Conservation (phyloP, 2,329 filamentous ascomycete genomes). For the Fusarium buxicola region DNA sequence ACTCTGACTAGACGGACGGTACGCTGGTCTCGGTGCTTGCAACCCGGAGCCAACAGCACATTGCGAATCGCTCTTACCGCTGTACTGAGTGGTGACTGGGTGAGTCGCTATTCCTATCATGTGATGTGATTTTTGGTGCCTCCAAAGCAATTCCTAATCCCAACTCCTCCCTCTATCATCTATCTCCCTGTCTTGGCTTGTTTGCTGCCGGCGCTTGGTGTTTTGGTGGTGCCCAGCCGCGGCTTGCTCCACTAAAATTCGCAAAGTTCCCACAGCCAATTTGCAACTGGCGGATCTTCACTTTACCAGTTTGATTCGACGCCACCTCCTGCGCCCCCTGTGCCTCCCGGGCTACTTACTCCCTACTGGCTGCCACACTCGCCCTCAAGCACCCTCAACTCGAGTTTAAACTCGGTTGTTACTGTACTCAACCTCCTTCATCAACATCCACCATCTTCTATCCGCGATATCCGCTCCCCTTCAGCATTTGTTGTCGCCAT, state of each 20-base stretch:
- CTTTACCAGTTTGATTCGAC: slow-evolving; percentile 44
- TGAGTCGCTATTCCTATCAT: slow-evolving; percentile 15
- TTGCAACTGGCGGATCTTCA: slow-evolving; percentile 46
- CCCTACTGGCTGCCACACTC: slow-evolving; percentile 16
- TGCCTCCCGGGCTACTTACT: slow-evolving; percentile 40
- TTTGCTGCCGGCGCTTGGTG: slow-evolving; percentile 13
- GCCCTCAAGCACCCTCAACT: slow-evolving; percentile 20
- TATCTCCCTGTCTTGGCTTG: slow-evolving; percentile 9
- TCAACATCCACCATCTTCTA: slow-evolving; percentile 37
- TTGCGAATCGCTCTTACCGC: slow-evolving; percentile 2
- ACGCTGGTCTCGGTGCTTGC: slow-evolving; percentile 29
- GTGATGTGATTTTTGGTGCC: not conserved
- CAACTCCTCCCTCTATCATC: slow-evolving; percentile 7
- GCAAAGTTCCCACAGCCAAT: slow-evolving; percentile 42
- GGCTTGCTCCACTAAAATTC: slow-evolving; percentile 36
- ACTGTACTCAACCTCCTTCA: slow-evolving; percentile 22
- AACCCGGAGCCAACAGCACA: slow-evolving; percentile 17
- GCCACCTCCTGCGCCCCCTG: slow-evolving; percentile 47
- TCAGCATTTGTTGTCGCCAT: slow-evolving; percentile 22
- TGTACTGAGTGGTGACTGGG: slow-evolving; percentile 16
- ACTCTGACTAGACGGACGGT: slow-evolving; percentile 14
- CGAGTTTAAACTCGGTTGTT: slow-evolving; percentile 36
- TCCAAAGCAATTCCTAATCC: not conserved
- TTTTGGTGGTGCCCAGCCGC: slow-evolving; percentile 26
- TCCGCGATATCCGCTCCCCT: slow-evolving; percentile 21